Evolutionary conservation across 768 basidiomycete genomes (phyloP).

Genomic region (Suillus hirtellus): DNA sequence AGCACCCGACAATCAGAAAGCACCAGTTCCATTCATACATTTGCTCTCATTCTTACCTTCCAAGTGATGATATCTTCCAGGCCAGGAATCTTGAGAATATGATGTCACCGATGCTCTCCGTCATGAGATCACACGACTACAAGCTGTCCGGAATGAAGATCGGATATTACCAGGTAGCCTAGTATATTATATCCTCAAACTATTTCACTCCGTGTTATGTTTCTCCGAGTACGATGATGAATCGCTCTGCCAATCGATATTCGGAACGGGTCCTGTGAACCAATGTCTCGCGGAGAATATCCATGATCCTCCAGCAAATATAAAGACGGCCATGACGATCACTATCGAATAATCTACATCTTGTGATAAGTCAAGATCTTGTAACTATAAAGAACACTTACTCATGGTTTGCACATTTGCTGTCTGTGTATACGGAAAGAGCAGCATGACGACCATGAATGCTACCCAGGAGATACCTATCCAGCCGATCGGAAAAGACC

Average conservation of each 20-base stretch:
- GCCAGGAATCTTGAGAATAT: too few relatives aligned
- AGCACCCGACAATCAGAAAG: too few relatives aligned
- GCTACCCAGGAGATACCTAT: constrained; percentile 32
- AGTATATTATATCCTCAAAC: not conserved
- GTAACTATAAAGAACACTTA: constrained; percentile 18
- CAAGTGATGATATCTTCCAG: too few relatives aligned
- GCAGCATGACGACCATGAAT: constrained; percentile 35
- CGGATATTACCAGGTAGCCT: too few relatives aligned
- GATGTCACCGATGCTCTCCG: too few relatives aligned
- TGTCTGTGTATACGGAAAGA: constrained; percentile 33
- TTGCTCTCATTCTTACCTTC: too few relatives aligned
- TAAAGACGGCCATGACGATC: constrained; percentile 33
- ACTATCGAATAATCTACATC: constrained; percentile 25
- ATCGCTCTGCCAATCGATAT: constrained; percentile 19
- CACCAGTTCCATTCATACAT: too few relatives aligned
- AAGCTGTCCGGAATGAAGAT: too few relatives aligned
- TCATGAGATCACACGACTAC: too few relatives aligned
- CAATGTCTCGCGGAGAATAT: constrained; percentile 34
- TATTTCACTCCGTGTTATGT: constrained; percentile 3
- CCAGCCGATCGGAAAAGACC: constrained; percentile 31
- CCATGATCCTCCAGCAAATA: constrained; percentile 35
- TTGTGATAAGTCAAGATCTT: not conserved
- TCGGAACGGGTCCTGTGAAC: constrained; percentile 37
- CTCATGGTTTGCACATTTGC: constrained; percentile 33
- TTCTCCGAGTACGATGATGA: constrained; percentile 13